Percentiles rank a stretch among this genome's conserved stretches.
Evolutionary conservation across 139 green algal species (phyloP).

Genomic region (Pleodorina starrii): DNA sequence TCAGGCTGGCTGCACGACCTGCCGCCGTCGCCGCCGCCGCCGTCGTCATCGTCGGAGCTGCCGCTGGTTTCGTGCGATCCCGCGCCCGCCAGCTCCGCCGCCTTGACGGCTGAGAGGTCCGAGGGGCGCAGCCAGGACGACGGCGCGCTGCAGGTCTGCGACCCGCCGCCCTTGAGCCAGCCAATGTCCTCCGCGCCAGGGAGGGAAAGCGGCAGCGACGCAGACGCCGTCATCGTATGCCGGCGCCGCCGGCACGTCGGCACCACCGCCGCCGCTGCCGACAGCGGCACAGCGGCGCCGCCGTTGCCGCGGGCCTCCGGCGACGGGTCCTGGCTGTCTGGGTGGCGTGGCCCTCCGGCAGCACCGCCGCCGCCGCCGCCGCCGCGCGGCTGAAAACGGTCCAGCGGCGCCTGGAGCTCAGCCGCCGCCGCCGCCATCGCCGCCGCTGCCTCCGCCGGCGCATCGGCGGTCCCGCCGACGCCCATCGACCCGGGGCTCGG

Average conservation of each 20-base stretch:
- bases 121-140: no score
- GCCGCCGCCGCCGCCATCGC: background rate
- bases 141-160: no score
- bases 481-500: background rate
- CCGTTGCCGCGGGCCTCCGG: no score
- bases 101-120: no score
- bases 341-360: background rate
- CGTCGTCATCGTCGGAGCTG: background rate
- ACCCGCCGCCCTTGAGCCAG: no score
- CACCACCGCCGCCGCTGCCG: background rate
- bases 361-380: no score
- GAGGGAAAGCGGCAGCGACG: no score
- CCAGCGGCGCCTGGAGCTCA: background rate
- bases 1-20: background rate
- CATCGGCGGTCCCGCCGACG: background rate
- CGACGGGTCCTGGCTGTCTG: no score
- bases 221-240: no score
- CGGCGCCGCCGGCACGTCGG: no score
- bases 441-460: background rate
- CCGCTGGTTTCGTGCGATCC: background rate
- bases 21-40: background rate
- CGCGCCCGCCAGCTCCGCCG: background rate
- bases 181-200: no score
- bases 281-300: background rate
- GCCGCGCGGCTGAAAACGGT: no score